Conservation (phyloP, 352 stramenopile genomes). For the Vaucheria bursata region DNA sequence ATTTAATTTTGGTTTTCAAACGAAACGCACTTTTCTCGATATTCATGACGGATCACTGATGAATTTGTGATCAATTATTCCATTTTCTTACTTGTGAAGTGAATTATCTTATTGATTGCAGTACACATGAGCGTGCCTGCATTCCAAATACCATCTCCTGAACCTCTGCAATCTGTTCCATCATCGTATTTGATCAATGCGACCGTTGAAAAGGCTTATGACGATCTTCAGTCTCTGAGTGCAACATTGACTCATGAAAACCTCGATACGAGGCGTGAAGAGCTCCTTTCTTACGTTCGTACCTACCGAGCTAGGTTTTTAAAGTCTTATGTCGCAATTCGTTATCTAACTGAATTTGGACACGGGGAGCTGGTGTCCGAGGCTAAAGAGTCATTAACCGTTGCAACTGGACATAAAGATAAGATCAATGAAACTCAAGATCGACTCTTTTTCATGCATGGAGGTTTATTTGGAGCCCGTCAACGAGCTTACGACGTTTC, state of each 20-base stretch:
- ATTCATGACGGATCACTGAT: no score
- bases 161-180: slow-evolving; percentile 19
- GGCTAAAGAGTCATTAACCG: slow-evolving; percentile 25
- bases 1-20: no score
- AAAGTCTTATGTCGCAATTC: slow-evolving; percentile 37
- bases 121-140: no score
- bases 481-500: slow-evolving; percentile 39
- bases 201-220: slow-evolving; percentile 31
- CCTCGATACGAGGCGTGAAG: slow-evolving; percentile 29
- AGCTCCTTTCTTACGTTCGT: slow-evolving; percentile 44
- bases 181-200: slow-evolving; percentile 25
- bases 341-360: slow-evolving; percentile 26
- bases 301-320: slow-evolving; percentile 36
- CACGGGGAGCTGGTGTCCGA: slow-evolving; percentile 31
- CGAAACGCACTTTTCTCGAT: no score
- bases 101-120: no score
- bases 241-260: slow-evolving; percentile 26
- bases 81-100: no score
- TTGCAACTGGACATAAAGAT: slow-evolving; percentile 27
- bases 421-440: slow-evolving; percentile 47
- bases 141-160: background rate
- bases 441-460: slow-evolving; percentile 47
- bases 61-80: no score
- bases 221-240: slow-evolving; percentile 33
- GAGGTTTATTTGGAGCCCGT: slow-evolving; percentile 31